Conservation (phyloP, 1,284 basidiomycete genomes). For the Boletus semigastroideus region DNA sequence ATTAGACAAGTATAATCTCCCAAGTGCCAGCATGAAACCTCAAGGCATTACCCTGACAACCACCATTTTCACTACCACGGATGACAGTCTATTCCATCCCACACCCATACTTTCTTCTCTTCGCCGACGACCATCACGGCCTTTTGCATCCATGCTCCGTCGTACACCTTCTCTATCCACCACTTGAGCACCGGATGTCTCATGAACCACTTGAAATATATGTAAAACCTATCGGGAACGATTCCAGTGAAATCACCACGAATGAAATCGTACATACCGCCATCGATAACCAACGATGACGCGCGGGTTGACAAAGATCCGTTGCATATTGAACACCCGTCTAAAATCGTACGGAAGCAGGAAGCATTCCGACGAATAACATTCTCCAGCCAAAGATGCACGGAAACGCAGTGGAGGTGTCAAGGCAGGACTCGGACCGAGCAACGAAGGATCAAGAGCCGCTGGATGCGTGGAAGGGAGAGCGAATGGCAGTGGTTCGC, state of each 20-base stretch:
- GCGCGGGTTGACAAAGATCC: conserved; percentile 25
- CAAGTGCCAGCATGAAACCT: not conserved
- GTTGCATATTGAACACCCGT: conserved; percentile 41
- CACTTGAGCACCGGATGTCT: conserved; percentile 43
- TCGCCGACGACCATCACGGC: conserved; percentile 40
- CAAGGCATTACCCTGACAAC: not conserved
- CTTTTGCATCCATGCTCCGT: conserved; percentile 40
- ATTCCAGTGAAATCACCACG: conserved; percentile 17
- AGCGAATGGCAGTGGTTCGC: conserved; percentile 17
- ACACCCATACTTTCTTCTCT: conserved; percentile 6
- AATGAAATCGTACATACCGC: conserved; percentile 15
- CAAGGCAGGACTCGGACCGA: conserved; percentile 30
- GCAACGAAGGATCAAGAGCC: not conserved
- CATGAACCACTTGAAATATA: conserved; percentile 48
- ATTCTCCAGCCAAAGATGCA: conserved; percentile 39
- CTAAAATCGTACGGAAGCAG: conserved; percentile 55
- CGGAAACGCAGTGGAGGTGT: conserved; percentile 47
- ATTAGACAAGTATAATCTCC: too few relatives aligned
- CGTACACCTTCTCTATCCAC: conserved; percentile 43
- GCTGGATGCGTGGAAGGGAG: conserved; percentile 21
- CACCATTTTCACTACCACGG: conserved; percentile 9
- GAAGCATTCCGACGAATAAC: conserved; percentile 56
- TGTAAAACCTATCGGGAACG: conserved; percentile 33
- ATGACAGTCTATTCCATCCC: conserved; percentile 27
- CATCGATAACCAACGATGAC: conserved; percentile 24